Evolutionary conservation across 306 rosid species (phyloP).

Genomic region (Acacia melanoxylon): DNA sequence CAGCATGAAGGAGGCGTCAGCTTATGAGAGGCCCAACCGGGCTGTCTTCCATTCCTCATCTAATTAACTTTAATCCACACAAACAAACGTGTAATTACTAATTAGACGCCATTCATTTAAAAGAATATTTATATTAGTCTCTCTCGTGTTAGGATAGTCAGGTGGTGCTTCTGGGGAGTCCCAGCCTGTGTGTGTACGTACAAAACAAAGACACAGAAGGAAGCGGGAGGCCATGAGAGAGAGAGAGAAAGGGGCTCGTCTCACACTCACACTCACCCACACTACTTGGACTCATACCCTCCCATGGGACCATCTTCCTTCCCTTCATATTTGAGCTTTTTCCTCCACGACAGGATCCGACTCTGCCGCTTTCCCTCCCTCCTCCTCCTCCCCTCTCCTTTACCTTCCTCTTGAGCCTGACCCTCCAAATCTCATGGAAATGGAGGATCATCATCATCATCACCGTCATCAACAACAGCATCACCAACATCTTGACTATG

Average conservation of each 20-base stretch:
- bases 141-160: not conserved
- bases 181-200: slow-evolving; percentile 20
- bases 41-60: slow-evolving; percentile 45
- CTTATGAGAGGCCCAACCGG: slow-evolving; percentile 29
- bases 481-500: slow-evolving; percentile 21
- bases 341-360: slow-evolving; percentile 92
- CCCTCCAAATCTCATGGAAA: slow-evolving; percentile 46
- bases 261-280: slow-evolving; percentile 21
- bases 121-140: too few species aligned
- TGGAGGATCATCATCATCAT: slow-evolving; percentile 63
- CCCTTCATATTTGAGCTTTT: slow-evolving; percentile 49
- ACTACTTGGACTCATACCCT: not conserved
- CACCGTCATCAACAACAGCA: not conserved
- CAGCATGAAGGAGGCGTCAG: slow-evolving; percentile 55
- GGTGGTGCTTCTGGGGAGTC: not conserved
- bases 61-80: not conserved
- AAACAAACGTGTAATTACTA: slow-evolving; percentile 31
- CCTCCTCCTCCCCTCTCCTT: not conserved
- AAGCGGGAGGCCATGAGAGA: slow-evolving; percentile 32
- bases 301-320: slow-evolving; percentile 75
- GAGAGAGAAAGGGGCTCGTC: not conserved
- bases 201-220: slow-evolving; percentile 43
- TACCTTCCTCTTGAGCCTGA: not conserved
- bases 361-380: slow-evolving; percentile 59
- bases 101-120: not conserved